Evolutionary conservation across 208 protist species (phyloP).

Genomic region (Crithidia mellificae): DNA sequence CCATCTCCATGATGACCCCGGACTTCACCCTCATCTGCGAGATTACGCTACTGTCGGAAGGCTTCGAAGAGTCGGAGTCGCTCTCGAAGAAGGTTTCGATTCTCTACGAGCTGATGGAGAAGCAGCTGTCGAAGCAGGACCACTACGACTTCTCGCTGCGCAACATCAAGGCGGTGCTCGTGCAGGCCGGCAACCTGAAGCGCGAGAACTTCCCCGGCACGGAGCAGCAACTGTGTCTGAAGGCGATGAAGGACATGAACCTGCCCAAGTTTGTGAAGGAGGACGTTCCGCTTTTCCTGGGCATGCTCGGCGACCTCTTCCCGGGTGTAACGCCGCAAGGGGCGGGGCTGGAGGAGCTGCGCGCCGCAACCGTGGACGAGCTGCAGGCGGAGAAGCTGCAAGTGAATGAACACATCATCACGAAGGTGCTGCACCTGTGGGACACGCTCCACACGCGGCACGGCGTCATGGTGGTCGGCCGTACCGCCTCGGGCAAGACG

Average conservation of each 20-base stretch:
- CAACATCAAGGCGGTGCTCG: conserved; percentile 97
- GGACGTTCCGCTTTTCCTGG: conserved; percentile 95
- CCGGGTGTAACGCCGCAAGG: conserved; percentile 88
- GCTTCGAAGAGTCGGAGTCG: conserved; percentile 94
- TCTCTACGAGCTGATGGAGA: conserved; percentile 95
- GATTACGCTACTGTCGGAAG: conserved; percentile 97
- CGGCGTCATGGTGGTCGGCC: conserved; percentile 98
- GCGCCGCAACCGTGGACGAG: conserved; percentile 76
- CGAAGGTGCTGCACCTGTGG: conserved; percentile 96
- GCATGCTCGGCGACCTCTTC: conserved; percentile 97
- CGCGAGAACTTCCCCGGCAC: conserved; percentile 86
- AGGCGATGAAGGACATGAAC: conserved; percentile 97
- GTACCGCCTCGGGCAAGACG: conserved; percentile 95
- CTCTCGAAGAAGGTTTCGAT: conserved; percentile 97
- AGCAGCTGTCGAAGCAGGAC: conserved; percentile 98
- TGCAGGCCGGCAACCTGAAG: conserved; percentile 95
- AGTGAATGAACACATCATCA: conserved; percentile 83
- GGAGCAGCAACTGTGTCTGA: conserved; percentile 96
- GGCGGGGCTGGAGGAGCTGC: conserved; percentile 80
- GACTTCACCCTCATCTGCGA: conserved; percentile 98
- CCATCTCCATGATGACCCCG: conserved; percentile 98
- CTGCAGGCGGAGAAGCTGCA: conserved; percentile 77
- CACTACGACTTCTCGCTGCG: conserved; percentile 99
- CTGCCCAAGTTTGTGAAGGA: conserved; percentile 97
- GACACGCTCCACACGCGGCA: conserved; percentile 97